Evolutionary conservation across 2,329 filamentous ascomycete genomes (phyloP), one percentile per base, ranked within the genome.

Genomic region (Paecilomyces sp.): DNA sequence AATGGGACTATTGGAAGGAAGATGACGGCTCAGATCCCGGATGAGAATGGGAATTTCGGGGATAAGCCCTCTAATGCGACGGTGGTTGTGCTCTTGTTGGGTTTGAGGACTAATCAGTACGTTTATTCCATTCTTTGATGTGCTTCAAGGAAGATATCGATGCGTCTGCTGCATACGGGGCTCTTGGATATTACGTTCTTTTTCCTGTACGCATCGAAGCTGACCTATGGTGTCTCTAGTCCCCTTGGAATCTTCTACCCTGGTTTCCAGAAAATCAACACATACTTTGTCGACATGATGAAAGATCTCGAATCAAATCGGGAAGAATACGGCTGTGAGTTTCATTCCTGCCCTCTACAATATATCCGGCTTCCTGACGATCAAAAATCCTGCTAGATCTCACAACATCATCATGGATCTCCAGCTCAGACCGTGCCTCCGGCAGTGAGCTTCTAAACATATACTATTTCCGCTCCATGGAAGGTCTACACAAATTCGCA

Each of bases 401-500:
- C 1, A 76, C 78, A 41, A 65, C 70, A 25, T 79, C 76, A 2
- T 62, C 64, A 12, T 84, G 79, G 74, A 36, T 69, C 18, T 71
- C 70, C 2, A 72, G 61, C n/a, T 67, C 69, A 12, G 73, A 77
- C 25, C 71, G 74, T 34, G 61, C 63, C 2, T 74, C 75, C 13
- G 72, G 76, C 58, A 78, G 77, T 62, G 76, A 79, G 7, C 15
- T 70, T 22, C 62, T 81, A 61, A 64, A 66, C 2, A 73, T 82
- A 34, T 77, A 77, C 65, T 85, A 84, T 74, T 86, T 85, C 70
- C 73, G 75, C 36, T 72, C 75, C 58, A 60, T 80, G 15, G 80
- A 80, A 50, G 76, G 77, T 13, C 66, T 86, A 15, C 78, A 85
- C 66, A 70, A 68, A 15, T 86, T 83, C 62, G 83, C 83, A 1